Conservation (phyloP, 805 yeast genomes). For the Candida corydali region DNA sequence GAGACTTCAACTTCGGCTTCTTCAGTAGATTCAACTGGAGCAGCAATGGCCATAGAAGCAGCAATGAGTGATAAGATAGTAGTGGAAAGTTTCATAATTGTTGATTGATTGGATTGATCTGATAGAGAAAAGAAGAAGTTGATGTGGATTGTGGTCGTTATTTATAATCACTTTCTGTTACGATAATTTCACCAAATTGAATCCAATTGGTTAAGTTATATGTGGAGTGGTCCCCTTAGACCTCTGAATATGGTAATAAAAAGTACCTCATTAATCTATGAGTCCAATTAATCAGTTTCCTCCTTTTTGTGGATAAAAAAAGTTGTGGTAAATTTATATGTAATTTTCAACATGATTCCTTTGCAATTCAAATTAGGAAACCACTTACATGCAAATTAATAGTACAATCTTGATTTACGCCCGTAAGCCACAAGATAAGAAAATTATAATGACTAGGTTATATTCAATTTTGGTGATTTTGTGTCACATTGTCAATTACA, state of each 20-base stretch:
- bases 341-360: slow-evolving; percentile 3
- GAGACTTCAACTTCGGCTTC: background rate
- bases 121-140: background rate
- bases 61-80: slow-evolving; percentile 6
- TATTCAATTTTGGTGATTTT: no score
- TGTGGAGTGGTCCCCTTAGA: no score
- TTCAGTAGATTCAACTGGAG: slow-evolving; percentile 2
- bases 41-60: slow-evolving; percentile 5
- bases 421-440: no score
- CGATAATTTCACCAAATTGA: background rate
- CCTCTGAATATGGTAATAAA: no score
- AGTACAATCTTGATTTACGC: no score
- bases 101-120: slow-evolving; percentile 5
- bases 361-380: slow-evolving; percentile 1
- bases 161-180: background rate
- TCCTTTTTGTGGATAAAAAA: no score
- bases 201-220: background rate
- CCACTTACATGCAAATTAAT: background rate
- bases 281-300: no score
- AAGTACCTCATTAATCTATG: no score
- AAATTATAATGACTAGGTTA: no score
- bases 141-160: background rate
- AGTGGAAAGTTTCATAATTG: slow-evolving; percentile 6
- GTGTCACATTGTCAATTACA: background rate
- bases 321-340: no score